Conservation (phyloP, 768 basidiomycete species). For the Goffeauzyma gilvescens region DNA sequence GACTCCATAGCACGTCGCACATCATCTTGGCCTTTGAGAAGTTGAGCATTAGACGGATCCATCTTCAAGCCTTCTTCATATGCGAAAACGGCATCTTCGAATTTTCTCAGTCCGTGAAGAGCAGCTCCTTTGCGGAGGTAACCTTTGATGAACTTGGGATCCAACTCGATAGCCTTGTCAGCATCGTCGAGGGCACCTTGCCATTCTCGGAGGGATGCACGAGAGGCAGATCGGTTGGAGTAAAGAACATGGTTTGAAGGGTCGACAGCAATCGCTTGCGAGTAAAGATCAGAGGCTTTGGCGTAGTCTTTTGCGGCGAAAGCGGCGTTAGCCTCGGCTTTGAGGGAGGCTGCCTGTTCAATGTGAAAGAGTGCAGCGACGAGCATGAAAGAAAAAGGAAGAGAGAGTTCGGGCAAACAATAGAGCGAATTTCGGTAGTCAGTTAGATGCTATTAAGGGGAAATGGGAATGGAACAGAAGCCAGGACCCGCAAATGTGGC, state of each 20-base stretch:
- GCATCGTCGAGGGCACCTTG: slow-evolving; percentile 63
- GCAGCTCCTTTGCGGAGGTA: slow-evolving; percentile 85
- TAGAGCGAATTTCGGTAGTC: no score
- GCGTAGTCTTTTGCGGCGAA: slow-evolving; percentile 85
- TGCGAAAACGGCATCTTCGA: slow-evolving; percentile 62
- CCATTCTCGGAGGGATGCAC: slow-evolving; percentile 68
- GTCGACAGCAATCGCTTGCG: slow-evolving; percentile 63
- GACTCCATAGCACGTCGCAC: slow-evolving; percentile 67
- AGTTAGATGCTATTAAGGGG: no score
- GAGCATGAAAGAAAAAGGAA: background rate
- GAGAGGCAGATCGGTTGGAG: slow-evolving; percentile 81
- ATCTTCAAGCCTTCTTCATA: slow-evolving; percentile 65
- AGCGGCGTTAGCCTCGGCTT: slow-evolving; percentile 87
- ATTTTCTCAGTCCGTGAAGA: slow-evolving; percentile 59
- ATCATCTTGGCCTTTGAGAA: slow-evolving; percentile 73
- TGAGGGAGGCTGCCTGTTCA: slow-evolving; percentile 47
- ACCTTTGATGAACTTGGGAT: slow-evolving; percentile 71
- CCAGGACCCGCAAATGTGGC: no score
- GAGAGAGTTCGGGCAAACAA: no score
- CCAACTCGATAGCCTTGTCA: slow-evolving; percentile 66
- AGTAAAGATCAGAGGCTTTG: slow-evolving; percentile 42
- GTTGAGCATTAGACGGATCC: slow-evolving; percentile 55
- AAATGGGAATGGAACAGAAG: no score
- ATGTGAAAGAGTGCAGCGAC: no score
- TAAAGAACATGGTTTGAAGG: slow-evolving; percentile 68